Percentiles rank a stretch among this genome's conserved stretches.
These are phyloP conservation scores for Picea sitchensis DNA, from an alignment of 75 land plant genomes.

Conservation along the genomic window DNA sequence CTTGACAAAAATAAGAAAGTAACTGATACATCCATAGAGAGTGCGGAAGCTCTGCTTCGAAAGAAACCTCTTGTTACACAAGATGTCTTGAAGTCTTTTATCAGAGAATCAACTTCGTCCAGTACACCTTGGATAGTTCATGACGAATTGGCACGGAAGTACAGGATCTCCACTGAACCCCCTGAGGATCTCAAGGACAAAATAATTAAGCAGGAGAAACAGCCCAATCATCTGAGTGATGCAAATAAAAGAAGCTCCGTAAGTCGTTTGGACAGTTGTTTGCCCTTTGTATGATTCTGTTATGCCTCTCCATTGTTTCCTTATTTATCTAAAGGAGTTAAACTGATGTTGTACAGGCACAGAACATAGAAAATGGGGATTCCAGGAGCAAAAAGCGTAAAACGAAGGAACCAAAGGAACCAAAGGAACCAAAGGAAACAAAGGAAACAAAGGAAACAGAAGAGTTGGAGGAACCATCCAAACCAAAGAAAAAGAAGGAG, in stretches of 20 bases:
- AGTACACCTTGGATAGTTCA: constrained; percentile 75
- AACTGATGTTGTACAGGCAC: constrained; percentile 9
- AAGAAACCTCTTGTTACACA: constrained; percentile 74
- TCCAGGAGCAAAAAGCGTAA: constrained; percentile 18
- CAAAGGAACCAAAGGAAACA: constrained; percentile 16
- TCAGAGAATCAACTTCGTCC: constrained; percentile 69
- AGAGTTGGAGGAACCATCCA: constrained; percentile 13
- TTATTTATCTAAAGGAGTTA: neutral
- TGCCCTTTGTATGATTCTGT: constrained; percentile 4
- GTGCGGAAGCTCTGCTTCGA: constrained; percentile 43
- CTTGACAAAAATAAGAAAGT: constrained; percentile 30
- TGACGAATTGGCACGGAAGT: constrained; percentile 60
- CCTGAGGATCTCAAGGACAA: constrained; percentile 44
- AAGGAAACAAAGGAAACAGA: constrained; percentile 17
- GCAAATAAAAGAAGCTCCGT: constrained; percentile 15
- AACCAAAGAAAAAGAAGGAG: constrained; percentile 17
- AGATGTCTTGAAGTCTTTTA: constrained; percentile 66
- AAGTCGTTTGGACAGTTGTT: constrained; percentile 1
- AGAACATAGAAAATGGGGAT: constrained; percentile 14
- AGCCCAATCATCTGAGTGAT: constrained; percentile 11
- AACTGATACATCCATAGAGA: constrained; percentile 18
- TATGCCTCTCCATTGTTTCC: neutral
- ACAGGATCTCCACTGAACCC: constrained; percentile 54
- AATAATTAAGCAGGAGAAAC: constrained; percentile 11
- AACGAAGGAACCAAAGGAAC: constrained; percentile 17